These are phyloP conservation scores for Botryotinia convoluta DNA, from an alignment of 2,329 filamentous ascomycete genomes.

Conservation along the genomic window DNA sequence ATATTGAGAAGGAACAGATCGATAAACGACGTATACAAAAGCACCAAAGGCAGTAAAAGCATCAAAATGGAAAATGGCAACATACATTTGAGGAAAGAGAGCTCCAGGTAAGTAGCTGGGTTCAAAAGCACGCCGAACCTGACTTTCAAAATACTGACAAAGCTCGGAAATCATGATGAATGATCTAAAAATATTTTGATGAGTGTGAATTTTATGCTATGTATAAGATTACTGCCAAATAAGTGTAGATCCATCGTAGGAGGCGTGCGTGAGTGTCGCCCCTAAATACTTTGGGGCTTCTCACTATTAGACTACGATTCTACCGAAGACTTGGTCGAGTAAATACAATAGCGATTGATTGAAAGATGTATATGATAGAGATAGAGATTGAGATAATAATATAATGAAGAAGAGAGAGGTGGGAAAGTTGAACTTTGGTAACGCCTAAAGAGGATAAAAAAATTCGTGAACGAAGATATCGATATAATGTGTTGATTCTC, in stretches of 20 bases:
- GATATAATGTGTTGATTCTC: not conserved
- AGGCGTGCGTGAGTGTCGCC: not conserved
- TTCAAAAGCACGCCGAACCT: not conserved
- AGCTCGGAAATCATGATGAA: not conserved
- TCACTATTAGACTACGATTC: not conserved
- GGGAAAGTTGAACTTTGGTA: not conserved
- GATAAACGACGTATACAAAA: no score
- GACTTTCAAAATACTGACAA: not conserved
- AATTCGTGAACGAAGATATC: not conserved
- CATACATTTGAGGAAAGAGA: not conserved
- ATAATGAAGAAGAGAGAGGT: not conserved
- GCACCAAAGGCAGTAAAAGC: no score
- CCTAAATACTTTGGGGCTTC: not conserved
- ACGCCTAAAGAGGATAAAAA: not conserved
- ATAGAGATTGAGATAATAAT: not conserved
- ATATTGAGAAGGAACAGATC: no score
- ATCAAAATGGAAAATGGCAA: no score
- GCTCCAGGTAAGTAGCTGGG: accelerated
- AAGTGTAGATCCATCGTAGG: not conserved
- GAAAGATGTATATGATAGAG: no score
- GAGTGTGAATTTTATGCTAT: no score
- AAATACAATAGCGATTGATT: not conserved
- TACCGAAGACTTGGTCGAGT: not conserved
- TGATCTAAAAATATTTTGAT: no score
- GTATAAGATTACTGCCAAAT: not conserved